Evolutionary conservation across 2,329 filamentous ascomycete genomes (phyloP).

Genomic region (Botrytis hyacinthi): DNA sequence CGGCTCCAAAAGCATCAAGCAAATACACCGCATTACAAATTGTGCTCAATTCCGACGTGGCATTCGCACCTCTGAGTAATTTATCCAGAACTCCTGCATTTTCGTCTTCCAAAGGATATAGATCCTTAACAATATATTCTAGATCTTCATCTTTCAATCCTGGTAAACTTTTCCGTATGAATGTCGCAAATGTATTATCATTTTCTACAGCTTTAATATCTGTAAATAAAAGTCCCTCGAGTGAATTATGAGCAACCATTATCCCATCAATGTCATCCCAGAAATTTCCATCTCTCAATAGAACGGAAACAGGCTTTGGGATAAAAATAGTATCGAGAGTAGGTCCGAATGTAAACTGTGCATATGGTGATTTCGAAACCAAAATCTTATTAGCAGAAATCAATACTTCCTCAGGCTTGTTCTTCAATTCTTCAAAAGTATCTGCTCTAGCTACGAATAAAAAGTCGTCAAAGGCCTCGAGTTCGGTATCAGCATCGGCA

Average conservation of each 20-base stretch:
- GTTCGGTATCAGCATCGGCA: background rate
- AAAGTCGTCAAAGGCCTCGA: background rate
- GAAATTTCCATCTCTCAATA: background rate
- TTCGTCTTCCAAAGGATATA: background rate
- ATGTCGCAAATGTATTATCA: background rate
- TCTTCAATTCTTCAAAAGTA: background rate
- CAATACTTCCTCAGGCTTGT: background rate
- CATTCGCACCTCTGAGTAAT: background rate
- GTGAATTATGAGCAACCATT: background rate
- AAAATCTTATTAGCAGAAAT: background rate
- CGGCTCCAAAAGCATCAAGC: background rate
- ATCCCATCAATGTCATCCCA: background rate
- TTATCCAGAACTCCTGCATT: background rate
- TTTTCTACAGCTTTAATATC: background rate
- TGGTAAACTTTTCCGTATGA: background rate
- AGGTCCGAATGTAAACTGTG: background rate
- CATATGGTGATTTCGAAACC: background rate
- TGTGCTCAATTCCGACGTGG: background rate
- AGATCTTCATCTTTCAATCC: background rate
- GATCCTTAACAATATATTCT: background rate
- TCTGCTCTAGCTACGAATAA: background rate
- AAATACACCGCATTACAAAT: background rate
- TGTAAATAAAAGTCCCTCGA: background rate
- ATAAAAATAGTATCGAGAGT: background rate
- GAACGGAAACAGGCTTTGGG: background rate